A percentile compares a stretch with the other conserved stretches of the same genome.
These are phyloP conservation scores for Ettlia oleoabundans DNA, from an alignment of 139 green algal species.

Conservation along the genomic window DNA sequence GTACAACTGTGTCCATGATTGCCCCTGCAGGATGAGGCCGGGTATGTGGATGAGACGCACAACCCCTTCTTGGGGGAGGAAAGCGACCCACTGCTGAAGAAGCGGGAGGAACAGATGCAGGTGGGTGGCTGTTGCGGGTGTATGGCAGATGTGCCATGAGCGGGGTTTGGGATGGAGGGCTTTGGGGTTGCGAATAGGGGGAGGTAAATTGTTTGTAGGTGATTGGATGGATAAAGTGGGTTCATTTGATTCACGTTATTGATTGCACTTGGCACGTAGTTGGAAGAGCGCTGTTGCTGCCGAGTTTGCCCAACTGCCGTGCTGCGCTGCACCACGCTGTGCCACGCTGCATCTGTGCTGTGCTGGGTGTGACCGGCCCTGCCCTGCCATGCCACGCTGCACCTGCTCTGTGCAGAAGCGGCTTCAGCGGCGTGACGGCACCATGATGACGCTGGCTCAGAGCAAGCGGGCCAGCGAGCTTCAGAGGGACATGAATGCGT, in stretches of 20 bases:
- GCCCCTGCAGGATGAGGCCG: slow-evolving; percentile 76
- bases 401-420: slow-evolving; percentile 29
- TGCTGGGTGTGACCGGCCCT: not conserved
- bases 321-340: not conserved
- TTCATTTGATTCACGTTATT: too few relatives aligned
- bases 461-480: slow-evolving; percentile 88
- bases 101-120: slow-evolving; percentile 34
- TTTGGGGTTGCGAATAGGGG: too few relatives aligned
- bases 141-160: too few relatives aligned
- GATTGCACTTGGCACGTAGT: too few relatives aligned
- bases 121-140: not conserved
- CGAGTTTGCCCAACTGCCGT: too few relatives aligned
- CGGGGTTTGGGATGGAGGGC: not conserved
- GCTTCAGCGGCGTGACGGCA: slow-evolving; percentile 82
- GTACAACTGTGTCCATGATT: not conserved
- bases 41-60: slow-evolving; percentile 62
- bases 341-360: not conserved
- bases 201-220: too few relatives aligned
- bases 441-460: slow-evolving; percentile 85
- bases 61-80: slow-evolving; percentile 71
- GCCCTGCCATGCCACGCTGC: not conserved
- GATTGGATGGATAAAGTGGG: too few relatives aligned
- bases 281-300: too few relatives aligned
- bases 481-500: slow-evolving; percentile 88
- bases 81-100: slow-evolving; percentile 31